phyloP scores from a whole-genome alignment of 352 stramenopile genomes.

The Globisporangium sylvaticum region DNA sequence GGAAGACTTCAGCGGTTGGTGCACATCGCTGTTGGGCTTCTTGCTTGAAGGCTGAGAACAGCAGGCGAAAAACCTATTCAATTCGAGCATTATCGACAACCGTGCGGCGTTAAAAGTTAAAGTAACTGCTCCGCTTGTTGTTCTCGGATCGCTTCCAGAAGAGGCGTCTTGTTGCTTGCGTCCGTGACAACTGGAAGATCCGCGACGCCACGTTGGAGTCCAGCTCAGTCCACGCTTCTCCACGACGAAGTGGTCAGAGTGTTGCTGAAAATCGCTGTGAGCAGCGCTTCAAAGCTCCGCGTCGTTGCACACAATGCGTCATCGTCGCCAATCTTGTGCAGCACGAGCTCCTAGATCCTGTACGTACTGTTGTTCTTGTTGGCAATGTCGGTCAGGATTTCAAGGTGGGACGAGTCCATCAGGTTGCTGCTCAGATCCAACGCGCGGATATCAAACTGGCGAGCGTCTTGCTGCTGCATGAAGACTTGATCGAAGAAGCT shows the following conservation, averaged over 20 bases:
- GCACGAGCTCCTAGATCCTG: not conserved
- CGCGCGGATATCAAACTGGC: not conserved
- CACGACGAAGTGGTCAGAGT: too few relatives aligned
- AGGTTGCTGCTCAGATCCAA: not conserved
- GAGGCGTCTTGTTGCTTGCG: not conserved
- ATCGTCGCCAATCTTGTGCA: not conserved
- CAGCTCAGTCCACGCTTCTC: not conserved
- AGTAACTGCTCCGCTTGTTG: not conserved
- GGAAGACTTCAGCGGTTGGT: too few relatives aligned
- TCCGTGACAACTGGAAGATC: not conserved
- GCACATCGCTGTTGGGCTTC: too few relatives aligned
- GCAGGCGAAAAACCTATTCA: not conserved
- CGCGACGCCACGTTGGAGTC: not conserved
- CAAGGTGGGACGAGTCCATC: not conserved
- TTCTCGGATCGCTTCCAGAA: not conserved
- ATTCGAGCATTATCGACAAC: not conserved
- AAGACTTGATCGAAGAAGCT: not conserved
- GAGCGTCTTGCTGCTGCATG: not conserved
- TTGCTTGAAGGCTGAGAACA: too few relatives aligned
- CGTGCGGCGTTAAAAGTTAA: not conserved
- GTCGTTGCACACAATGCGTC: too few relatives aligned
- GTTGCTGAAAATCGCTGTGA: not conserved
- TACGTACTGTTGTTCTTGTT: not conserved
- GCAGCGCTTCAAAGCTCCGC: too few relatives aligned
- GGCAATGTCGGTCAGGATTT: not conserved